Evolutionary conservation across 306 rosid species (phyloP).

Genomic region (Lotus japonicus): DNA sequence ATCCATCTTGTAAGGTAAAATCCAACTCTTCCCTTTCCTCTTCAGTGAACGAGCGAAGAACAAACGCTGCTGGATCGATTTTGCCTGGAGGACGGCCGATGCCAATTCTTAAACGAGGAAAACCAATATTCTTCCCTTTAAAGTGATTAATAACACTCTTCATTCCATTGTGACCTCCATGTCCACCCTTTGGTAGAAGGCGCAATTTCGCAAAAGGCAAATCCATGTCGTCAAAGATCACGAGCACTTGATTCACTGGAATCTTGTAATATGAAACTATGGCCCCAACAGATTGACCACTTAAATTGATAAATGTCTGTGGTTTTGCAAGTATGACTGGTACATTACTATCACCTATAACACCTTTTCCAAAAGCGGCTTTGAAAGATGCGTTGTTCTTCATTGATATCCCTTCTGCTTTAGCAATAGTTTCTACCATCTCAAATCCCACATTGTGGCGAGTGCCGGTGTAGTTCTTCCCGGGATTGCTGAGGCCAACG

Average conservation of each 20-base stretch:
- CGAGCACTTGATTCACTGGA: constrained; percentile 85
- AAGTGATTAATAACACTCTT: constrained; percentile 78
- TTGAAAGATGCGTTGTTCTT: too few species aligned
- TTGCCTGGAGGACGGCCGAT: constrained; percentile 51
- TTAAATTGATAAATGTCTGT: too few species aligned
- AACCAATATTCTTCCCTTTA: constrained; percentile 62
- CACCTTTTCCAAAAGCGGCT: too few species aligned
- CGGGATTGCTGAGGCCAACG: too few species aligned
- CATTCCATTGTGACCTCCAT: constrained; percentile 98
- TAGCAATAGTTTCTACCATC: too few species aligned
- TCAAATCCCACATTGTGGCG: too few species aligned
- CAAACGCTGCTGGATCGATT: constrained; percentile 69
- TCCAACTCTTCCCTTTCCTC: constrained; percentile 77
- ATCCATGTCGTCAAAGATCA: constrained; percentile 90
- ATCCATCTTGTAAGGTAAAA: constrained; percentile 65
- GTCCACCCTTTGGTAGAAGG: constrained; percentile 95
- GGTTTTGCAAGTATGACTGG: too few species aligned
- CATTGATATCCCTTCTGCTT: too few species aligned
- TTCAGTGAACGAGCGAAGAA: constrained; percentile 69
- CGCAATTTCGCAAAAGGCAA: constrained; percentile 82
- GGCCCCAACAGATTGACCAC: too few species aligned
- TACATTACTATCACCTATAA: too few species aligned
- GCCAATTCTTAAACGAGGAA: constrained; percentile 79
- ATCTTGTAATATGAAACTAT: constrained; percentile 86
- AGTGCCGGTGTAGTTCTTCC: too few species aligned